These are phyloP conservation scores for Termitomyces sp. DNA, from an alignment of 768 basidiomycete genomes.

Conservation along the genomic window DNA sequence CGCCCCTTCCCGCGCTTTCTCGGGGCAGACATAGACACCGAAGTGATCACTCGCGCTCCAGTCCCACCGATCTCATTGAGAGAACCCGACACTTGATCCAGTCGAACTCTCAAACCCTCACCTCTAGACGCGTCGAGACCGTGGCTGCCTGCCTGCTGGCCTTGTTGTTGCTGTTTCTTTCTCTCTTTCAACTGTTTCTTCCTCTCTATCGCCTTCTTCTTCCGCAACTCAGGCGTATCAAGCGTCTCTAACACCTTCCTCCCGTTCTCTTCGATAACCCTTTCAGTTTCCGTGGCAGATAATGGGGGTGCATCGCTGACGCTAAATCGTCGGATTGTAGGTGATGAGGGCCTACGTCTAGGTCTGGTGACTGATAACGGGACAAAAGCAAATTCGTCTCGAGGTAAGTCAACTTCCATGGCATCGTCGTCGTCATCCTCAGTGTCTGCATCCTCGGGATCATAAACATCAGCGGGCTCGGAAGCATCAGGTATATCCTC, in stretches of 20 bases:
- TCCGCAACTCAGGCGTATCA: slow-evolving; percentile 64
- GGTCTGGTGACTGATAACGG: background rate
- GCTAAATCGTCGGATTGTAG: background rate
- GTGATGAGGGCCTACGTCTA: background rate
- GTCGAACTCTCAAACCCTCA: slow-evolving; percentile 10
- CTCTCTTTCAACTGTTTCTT: slow-evolving; percentile 33
- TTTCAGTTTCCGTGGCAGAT: slow-evolving; percentile 8
- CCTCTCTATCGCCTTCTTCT: slow-evolving; percentile 42
- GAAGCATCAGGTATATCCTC: background rate
- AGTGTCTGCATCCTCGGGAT: background rate
- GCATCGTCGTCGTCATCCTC: background rate
- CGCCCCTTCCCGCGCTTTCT: background rate
- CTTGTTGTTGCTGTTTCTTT: slow-evolving; percentile 14
- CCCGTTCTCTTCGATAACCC: slow-evolving; percentile 31
- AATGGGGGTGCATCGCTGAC: slow-evolving; percentile 2
- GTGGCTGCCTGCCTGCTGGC: background rate
- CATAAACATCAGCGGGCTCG: background rate
- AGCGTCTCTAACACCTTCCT: slow-evolving; percentile 63
- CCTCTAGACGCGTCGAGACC: background rate
- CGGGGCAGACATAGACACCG: background rate
- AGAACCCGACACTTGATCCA: slow-evolving; percentile 32
- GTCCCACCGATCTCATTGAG: slow-evolving; percentile 34
- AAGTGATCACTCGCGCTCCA: slow-evolving; percentile 3
- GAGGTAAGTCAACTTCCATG: background rate
- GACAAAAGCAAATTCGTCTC: background rate